phyloP scores from a whole-genome alignment of 2,329 filamentous ascomycete genomes.

The Cordyceps militaris region DNA sequence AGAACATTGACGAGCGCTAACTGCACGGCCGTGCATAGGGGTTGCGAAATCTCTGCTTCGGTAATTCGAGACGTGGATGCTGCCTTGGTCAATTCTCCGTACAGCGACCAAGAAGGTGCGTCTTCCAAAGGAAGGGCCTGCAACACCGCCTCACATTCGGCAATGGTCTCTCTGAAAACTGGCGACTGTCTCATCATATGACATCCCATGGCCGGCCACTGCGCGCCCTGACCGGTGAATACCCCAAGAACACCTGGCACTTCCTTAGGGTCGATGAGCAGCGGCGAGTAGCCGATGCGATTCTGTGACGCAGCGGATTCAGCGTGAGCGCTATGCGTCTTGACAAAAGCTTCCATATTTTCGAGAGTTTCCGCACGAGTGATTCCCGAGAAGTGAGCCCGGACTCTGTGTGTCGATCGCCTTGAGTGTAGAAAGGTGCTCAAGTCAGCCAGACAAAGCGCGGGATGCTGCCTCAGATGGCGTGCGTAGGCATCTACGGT shows the following conservation, averaged over 20 bases:
- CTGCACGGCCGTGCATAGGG: slow-evolving; percentile 24
- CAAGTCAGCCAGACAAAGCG: neutral
- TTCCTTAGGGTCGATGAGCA: neutral
- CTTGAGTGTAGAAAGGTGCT: neutral
- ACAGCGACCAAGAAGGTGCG: slow-evolving; percentile 20
- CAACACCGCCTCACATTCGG: slow-evolving; percentile 14
- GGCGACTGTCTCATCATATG: slow-evolving; percentile 18
- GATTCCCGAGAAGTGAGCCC: neutral
- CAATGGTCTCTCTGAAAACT: neutral
- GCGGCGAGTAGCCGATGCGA: neutral
- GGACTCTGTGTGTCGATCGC: neutral
- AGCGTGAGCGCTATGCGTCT: neutral
- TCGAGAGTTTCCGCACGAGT: neutral
- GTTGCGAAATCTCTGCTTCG: slow-evolving; percentile 24
- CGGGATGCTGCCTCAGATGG: neutral
- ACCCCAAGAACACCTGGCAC: slow-evolving; percentile 6
- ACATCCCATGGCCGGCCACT: slow-evolving; percentile 25
- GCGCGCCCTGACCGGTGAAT: slow-evolving; percentile 30
- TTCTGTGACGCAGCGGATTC: neutral
- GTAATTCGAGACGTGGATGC: slow-evolving; percentile 9
- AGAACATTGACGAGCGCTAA: slow-evolving; percentile 22
- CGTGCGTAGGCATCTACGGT: neutral
- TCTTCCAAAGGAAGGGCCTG: slow-evolving; percentile 15
- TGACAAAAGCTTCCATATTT: neutral
- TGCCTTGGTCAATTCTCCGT: slow-evolving; percentile 13